These are phyloP conservation scores for Passalora sequoiae DNA, from an alignment of 2,329 filamentous ascomycete genomes.

Conservation along the genomic window DNA sequence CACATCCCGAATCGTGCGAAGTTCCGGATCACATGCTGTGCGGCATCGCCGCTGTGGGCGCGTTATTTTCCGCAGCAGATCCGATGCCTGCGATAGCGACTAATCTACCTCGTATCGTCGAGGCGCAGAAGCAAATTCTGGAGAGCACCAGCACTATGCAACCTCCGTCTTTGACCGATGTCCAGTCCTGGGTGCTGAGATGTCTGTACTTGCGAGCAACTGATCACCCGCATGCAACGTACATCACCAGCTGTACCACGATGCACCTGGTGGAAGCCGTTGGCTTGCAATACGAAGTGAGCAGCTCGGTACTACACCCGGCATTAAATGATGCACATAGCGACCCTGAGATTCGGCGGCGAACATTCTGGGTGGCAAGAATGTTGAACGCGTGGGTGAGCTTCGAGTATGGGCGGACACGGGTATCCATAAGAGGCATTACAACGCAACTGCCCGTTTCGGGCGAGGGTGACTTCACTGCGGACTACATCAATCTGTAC, in stretches of 20 bases:
- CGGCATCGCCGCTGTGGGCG: conserved; percentile 53
- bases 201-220: conserved; percentile 52
- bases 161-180: conserved; percentile 38
- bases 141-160: conserved; percentile 36
- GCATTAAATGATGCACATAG: conserved; percentile 21
- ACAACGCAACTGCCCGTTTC: conserved; percentile 40
- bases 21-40: conserved; percentile 41
- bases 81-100: not conserved
- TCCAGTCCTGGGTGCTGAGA: conserved; percentile 51
- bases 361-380: conserved; percentile 47
- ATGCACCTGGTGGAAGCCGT: conserved; percentile 57
- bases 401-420: conserved; percentile 54
- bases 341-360: conserved; percentile 26
- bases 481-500: conserved; percentile 50
- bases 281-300: conserved; percentile 42
- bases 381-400: conserved; percentile 58
- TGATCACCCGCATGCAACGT: conserved; percentile 50
- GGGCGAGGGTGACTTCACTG: conserved; percentile 40
- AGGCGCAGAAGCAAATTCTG: conserved; percentile 43
- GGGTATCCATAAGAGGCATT: conserved; percentile 47
- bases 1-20: conserved; percentile 18
- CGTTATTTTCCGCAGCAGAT: conserved; percentile 40
- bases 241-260: conserved; percentile 54
- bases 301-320: conserved; percentile 26
- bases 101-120: conserved; percentile 24